Conservation (phyloP, 2,329 filamentous ascomycete genomes). For the Talaromyces piceae region DNA sequence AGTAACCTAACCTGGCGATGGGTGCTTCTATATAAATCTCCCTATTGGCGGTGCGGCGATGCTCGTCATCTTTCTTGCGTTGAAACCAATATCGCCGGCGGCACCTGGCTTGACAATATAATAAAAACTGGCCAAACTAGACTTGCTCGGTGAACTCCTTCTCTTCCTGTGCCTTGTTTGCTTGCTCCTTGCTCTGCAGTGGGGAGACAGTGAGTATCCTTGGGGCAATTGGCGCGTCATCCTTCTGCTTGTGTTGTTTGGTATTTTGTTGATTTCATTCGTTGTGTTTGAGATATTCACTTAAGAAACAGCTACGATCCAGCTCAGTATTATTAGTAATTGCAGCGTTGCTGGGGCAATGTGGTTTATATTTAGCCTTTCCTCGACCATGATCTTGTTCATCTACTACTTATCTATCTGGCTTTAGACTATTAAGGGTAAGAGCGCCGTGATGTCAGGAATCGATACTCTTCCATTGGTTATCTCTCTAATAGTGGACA, state of each 20-base stretch:
- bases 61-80: conserved; percentile 14
- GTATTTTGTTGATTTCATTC: conserved; percentile 30
- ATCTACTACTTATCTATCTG: conserved; percentile 21
- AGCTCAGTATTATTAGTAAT: conserved; percentile 26
- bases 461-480: conserved; percentile 33
- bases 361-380: conserved; percentile 32
- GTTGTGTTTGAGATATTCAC: conserved; percentile 17
- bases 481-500: not conserved
- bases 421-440: conserved; percentile 2
- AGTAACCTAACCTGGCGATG: conserved; percentile 25
- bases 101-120: not conserved
- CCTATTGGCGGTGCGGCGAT: conserved; percentile 16
- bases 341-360: conserved; percentile 27
- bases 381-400: conserved; percentile 27
- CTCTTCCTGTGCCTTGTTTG: conserved; percentile 33
- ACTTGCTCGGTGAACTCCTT: conserved; percentile 36
- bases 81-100: not conserved
- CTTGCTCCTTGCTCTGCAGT: conserved; percentile 42
- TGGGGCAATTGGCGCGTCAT: conserved; percentile 38
- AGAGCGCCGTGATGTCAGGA: conserved; percentile 24
- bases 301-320: conserved; percentile 22
- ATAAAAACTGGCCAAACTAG: conserved; percentile 27
- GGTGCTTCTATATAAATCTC: conserved; percentile 30
- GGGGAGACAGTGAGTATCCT: conserved; percentile 31
- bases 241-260: conserved; percentile 39